Base-by-base conservation (phyloP, 2,329 filamentous ascomycete species). In the Ascochyta clinopodiicola region DNA sequence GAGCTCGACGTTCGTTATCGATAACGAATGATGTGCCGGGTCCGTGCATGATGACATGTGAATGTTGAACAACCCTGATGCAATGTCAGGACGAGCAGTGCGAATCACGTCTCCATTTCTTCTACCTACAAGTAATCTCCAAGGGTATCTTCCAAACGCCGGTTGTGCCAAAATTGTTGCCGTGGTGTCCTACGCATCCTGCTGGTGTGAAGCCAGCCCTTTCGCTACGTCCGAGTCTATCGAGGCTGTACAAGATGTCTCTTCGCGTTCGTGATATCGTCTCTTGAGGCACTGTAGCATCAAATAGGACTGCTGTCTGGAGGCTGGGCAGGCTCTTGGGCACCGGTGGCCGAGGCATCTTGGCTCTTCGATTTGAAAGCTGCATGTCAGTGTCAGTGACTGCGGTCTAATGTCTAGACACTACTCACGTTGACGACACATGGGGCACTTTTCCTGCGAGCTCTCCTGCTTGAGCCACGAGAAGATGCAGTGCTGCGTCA, bases 391-490 rank as follows among this genome's bases (percentile, higher is more conserved):
- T 21, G 44, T 73, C 40, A 74, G 62, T 39, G 44, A 35, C 35
- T 24, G 27, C 15, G 4, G 3, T 15, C 2, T 19, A n/a, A 12
- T 2, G 13, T n/a, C 3, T 4, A n/a, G 21, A 45, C 34, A 34
- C 9, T 35, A 71, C 82, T 67, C 84, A 95, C 92, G 92, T 77
- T 98, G 95, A 64, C 95, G 86, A 74, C 95, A 99, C 95, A 99
- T 98, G 25, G 95, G 95, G 74, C 95, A 99, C 61, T 97, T 89
- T 21, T 94, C 94, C 68, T 92, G 94, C 25, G 93, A 91, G 12
- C 91, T 88, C 61, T 98, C 95, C 75, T 97, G 93, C 71, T 95
- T 91, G 67, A 99, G 92, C 95, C 95, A 99, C 70, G 92, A 91
- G 67, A 90, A 83, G 67, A 99, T 95, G 77, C 95, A 99, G 78